phyloP scores from a whole-genome alignment of 1,139 yeast species.

The Kodamaea ohmeri region DNA sequence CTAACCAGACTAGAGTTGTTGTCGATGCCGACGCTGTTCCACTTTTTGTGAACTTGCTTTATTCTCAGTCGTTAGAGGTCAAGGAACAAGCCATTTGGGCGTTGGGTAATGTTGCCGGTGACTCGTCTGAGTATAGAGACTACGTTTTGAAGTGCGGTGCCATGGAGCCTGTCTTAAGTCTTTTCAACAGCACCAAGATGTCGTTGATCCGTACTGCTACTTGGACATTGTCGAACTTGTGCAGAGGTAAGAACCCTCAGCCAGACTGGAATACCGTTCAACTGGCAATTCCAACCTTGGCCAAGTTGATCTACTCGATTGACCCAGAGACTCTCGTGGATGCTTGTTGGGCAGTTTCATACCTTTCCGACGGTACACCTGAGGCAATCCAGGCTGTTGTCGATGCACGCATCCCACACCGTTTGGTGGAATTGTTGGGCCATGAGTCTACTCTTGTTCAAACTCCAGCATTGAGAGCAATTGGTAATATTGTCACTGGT shows the following conservation, averaged over 20 bases:
- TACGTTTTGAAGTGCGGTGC: constrained; percentile 82
- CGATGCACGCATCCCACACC: constrained; percentile 92
- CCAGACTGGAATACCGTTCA: constrained; percentile 92
- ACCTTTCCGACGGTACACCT: constrained; percentile 86
- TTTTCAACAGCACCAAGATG: constrained; percentile 80
- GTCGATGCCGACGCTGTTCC: constrained; percentile 96
- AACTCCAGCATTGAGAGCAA: constrained; percentile 96
- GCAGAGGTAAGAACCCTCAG: constrained; percentile 95
- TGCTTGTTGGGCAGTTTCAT: constrained; percentile 98
- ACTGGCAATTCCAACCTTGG: constrained; percentile 85
- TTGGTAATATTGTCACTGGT: constrained; percentile 97
- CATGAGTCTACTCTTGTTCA: constrained; percentile 86
- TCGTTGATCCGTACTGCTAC: constrained; percentile 93
- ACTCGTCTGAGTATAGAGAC: constrained; percentile 85
- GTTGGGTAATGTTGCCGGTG: constrained; percentile 97
- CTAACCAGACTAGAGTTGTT: constrained; percentile 85
- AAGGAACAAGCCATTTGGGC: constrained; percentile 99
- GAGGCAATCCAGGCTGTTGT: constrained; percentile 96
- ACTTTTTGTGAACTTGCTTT: constrained; percentile 74
- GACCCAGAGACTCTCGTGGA: constrained; percentile 94
- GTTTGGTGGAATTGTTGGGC: constrained; percentile 84
- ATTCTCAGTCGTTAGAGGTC: constrained; percentile 82
- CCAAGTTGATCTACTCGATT: constrained; percentile 83
- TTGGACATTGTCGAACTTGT: constrained; percentile 94
- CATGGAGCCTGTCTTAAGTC: constrained; percentile 78